phyloP scores from a whole-genome alignment of 2,329 filamentous ascomycete species.

The Diaporthe citri region DNA sequence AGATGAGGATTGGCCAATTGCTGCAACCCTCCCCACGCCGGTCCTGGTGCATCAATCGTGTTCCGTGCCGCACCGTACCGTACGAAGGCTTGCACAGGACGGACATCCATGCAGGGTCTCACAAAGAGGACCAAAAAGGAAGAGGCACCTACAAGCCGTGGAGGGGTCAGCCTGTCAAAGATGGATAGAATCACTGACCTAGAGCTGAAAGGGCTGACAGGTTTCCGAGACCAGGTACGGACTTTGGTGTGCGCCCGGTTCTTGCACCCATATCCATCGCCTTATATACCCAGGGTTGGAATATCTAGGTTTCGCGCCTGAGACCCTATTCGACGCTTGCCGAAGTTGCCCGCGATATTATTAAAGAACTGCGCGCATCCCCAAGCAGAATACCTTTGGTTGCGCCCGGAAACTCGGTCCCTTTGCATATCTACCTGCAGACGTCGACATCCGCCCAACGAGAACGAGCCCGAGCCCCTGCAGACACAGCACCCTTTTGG shows the following conservation, averaged over 20 bases:
- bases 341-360: conserved; percentile 14
- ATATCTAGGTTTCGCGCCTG: conserved; percentile 4
- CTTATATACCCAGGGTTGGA: conserved; percentile 24
- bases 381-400: conserved; percentile 1
- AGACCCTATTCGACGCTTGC: background rate
- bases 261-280: background rate
- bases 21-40: conserved; percentile 26
- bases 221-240: conserved; percentile 29
- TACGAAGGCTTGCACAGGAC: conserved; percentile 8
- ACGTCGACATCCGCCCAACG: background rate
- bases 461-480: background rate
- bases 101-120: conserved; percentile 15
- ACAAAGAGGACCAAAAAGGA: background rate
- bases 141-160: background rate
- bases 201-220: conserved; percentile 29
- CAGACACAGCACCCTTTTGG: background rate
- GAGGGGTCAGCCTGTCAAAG: conserved; percentile 10
- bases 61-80: conserved; percentile 18
- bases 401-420: conserved; percentile 20
- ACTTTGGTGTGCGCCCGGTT: conserved; percentile 1
- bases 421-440: background rate
- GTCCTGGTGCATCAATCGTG: conserved; percentile 1
- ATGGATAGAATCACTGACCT: conserved; percentile 11
- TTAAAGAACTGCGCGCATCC: conserved; percentile 18
- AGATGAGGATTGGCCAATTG: conserved; percentile 27